Base-by-base conservation (phyloP, 306 rosid species). In the Castanospermum australe region DNA sequence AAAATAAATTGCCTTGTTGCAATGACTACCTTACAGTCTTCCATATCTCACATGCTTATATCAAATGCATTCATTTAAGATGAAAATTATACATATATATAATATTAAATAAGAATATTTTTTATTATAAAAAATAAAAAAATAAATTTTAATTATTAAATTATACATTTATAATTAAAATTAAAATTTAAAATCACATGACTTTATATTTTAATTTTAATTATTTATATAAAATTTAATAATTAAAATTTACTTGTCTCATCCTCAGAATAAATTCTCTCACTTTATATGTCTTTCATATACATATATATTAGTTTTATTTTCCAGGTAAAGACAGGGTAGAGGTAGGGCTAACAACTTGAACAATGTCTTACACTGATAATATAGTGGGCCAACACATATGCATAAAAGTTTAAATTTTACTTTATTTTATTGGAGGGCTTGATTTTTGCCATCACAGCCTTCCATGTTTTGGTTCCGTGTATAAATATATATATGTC, bases 281-380 rank as follows among this genome's bases (percentile, higher is more conserved):
- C n/a, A n/a, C n/a, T n/a, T n/a, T n/a, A n/a, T n/a, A n/a, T n/a
- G n/a, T n/a, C n/a, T n/a, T n/a, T n/a, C n/a, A n/a, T 70, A 20
- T 18, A 14, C 33, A 42, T 44, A 42, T 15, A 3, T 68, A 17
- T 68, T 36, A 51, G 67, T 50, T 77, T 41, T 68, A 81, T 48
- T 68, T 76, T 76, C 60, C 47, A 75, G 42, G 73, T 42, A 71
- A 80, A 60, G 81, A 44, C 52, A 75, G 39, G 38, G 44, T n/a
- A n/a, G 30, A 48, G n/a, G 64, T 72, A 75, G 88, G 80, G 88
- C 85, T 85, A 81, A 71, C 82, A 81, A 71, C 56, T 76, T 76
- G 85, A 84, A 84, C 85, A 66, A 66, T 52, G 21, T 74, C 81
- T 84, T 83, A 76, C 82, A 77, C 32, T 78, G 57, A 59, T 76